Base-by-base conservation (phyloP, 805 yeast species). In the Candida palmyrensis region DNA sequence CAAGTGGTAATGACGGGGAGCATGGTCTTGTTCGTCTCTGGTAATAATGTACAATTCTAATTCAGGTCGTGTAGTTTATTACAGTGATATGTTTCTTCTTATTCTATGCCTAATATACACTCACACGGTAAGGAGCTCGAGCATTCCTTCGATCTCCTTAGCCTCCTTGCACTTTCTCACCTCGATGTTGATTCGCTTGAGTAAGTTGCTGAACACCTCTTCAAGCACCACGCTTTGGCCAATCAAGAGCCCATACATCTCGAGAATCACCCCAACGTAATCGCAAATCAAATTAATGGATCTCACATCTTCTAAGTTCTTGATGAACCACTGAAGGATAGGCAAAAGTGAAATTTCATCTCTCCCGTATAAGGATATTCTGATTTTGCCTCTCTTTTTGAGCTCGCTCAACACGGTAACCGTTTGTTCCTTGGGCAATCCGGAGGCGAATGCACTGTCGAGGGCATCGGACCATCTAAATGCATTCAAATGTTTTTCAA, bases 381-480 rank as follows among this genome's bases (percentile, higher is more conserved):
- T 72, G 33, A 90, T 79, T 55, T 92, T 92, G 26, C 97, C 97
- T 39, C 96, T 73, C 47, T 77, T 79, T 50, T 85, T 82, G 49
- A 92, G 72, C 60, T 92, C 98, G 47, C 80, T 82, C 40, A 92
- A 66, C 3, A 88, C 87, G 11, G 95, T 82, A 6, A 86, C 65
- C 0, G 95, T 84, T 39, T 80, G 68, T 47, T 89, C 96, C 37
- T 79, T 76, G 1, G 90, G 77, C 53, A 80, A 71, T 9, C 95
- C 96, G 2, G 82, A 73, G 10, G 75, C 67, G 42, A 90, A 79
- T 1, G 96, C 97, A 38, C 80, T 71, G 55, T 90, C 96, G 27
- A 92, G 68, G 4, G 97, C 97, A 44, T 89, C 97, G 3, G 79
- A 55, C 96, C 97, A 92, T 51, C 82, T 77, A 68, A 92, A 92